Evolutionary conservation across 441 rosid genomes (phyloP).

Genomic region (Erodium trifolium): DNA sequence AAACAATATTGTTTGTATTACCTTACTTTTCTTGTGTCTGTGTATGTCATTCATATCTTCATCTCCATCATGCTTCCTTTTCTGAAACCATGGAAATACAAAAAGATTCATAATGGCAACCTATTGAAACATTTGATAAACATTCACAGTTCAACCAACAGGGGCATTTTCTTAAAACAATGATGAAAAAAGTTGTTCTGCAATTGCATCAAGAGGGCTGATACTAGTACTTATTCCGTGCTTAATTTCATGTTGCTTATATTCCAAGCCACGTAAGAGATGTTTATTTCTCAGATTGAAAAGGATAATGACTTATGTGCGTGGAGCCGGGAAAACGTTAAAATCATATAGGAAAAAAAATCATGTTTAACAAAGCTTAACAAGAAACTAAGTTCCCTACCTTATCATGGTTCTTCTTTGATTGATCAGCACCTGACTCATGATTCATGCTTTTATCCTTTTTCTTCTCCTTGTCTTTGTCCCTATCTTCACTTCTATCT

Average conservation of each 20-base stretch:
- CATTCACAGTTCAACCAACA: background rate
- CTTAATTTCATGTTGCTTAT: background rate
- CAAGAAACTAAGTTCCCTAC: conserved; percentile 10
- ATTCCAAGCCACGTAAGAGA: background rate
- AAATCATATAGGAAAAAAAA: background rate
- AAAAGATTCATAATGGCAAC: background rate
- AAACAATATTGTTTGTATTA: conserved; percentile 27
- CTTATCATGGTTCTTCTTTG: conserved; percentile 22
- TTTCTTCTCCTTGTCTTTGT: conserved; percentile 6
- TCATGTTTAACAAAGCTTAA: background rate
- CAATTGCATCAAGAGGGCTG: background rate
- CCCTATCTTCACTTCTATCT: conserved; percentile 49
- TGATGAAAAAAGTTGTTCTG: background rate
- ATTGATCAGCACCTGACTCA: conserved; percentile 22
- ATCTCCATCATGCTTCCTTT: conserved; percentile 17
- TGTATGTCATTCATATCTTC: conserved; percentile 17
- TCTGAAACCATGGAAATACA: conserved; percentile 11
- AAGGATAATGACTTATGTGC: background rate
- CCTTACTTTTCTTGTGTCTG: conserved; percentile 88
- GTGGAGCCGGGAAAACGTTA: background rate
- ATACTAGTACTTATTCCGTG: background rate
- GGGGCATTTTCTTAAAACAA: background rate
- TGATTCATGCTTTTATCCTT: conserved; percentile 14
- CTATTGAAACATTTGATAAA: conserved; percentile 1
- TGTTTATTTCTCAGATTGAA: background rate